Percentiles rank a stretch among this genome's conserved stretches.
Evolutionary conservation across 139 green algal genomes (phyloP).

Genomic region (Chlorella ohadii): DNA sequence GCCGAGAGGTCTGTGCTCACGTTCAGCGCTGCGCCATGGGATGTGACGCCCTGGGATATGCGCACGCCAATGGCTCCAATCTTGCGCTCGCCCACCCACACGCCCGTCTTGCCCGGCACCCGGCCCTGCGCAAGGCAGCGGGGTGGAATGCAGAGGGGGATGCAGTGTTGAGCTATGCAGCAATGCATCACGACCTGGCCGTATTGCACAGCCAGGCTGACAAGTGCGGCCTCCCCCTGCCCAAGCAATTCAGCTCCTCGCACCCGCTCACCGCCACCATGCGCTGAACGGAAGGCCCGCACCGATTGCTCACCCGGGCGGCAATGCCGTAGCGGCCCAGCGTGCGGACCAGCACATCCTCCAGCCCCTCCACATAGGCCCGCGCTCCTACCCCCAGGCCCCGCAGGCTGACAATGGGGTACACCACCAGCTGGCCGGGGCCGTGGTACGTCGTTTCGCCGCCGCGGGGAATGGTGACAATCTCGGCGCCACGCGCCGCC

Average conservation of each 20-base stretch:
- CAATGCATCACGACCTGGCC: no score
- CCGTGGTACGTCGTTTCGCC: slow-evolving; percentile 94
- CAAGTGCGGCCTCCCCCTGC: no score
- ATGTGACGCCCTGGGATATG: slow-evolving; percentile 85
- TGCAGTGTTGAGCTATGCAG: no score
- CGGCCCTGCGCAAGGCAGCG: slow-evolving; percentile 45
- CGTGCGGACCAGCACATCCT: slow-evolving; percentile 82
- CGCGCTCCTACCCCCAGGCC: slow-evolving; percentile 74
- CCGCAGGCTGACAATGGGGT: slow-evolving; percentile 88
- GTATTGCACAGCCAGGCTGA: no score
- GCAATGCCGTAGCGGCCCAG: slow-evolving; percentile 59
- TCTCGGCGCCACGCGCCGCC: slow-evolving; percentile 15
- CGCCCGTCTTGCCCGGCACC: slow-evolving; percentile 73
- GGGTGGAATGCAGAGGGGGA: no score
- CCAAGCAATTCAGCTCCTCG: neutral
- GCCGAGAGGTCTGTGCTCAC: slow-evolving; percentile 72
- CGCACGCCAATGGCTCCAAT: slow-evolving; percentile 92
- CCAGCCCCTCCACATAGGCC: slow-evolving; percentile 90
- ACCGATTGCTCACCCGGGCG: slow-evolving; percentile 43
- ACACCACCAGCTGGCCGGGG: slow-evolving; percentile 92
- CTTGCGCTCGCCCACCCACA: slow-evolving; percentile 92
- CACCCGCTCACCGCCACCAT: neutral
- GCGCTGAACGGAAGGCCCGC: neutral
- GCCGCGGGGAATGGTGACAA: slow-evolving; percentile 52
- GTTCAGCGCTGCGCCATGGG: slow-evolving; percentile 95